Conservation (phyloP, 805 yeast species). For the Priceomyces carsonii region DNA sequence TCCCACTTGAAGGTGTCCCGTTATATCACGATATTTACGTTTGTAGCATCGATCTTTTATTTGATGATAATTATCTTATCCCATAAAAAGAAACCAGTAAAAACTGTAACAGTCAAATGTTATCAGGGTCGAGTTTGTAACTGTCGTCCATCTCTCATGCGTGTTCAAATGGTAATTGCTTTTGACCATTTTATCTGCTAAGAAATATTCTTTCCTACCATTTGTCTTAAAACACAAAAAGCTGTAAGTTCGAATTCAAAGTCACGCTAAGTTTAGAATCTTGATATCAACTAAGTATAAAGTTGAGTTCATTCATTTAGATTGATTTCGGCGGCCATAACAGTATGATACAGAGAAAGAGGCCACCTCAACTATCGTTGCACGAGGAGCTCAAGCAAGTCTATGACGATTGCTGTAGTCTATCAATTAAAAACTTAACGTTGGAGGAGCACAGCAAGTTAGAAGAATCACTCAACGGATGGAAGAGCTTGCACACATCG, state of each 20-base stretch:
- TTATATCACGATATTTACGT: conserved; percentile 39
- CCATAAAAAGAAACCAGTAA: too few relatives aligned
- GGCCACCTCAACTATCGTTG: conserved; percentile 52
- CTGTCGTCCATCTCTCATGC: background rate
- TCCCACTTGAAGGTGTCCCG: conserved; percentile 44
- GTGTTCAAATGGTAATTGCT: background rate
- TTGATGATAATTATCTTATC: background rate
- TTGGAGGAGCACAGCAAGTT: conserved; percentile 56
- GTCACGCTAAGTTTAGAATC: background rate
- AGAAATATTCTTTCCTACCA: background rate
- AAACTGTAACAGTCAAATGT: too few relatives aligned
- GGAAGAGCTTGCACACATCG: conserved; percentile 71
- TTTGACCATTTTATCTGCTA: background rate
- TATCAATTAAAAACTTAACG: conserved; percentile 55
- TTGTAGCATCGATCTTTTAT: background rate
- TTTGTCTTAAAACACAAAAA: background rate
- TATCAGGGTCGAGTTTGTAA: too few relatives aligned
- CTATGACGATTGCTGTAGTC: conserved; percentile 62
- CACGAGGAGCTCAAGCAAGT: conserved; percentile 59
- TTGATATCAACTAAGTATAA: too few relatives aligned
- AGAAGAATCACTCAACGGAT: conserved; percentile 64
- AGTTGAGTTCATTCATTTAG: too few relatives aligned
- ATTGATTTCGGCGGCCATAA: too few relatives aligned
- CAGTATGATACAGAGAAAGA: conserved; percentile 54
- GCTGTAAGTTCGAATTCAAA: background rate